phyloP scores from a whole-genome alignment of 75 land plant genomes.

The Sequoia sempervirens region DNA sequence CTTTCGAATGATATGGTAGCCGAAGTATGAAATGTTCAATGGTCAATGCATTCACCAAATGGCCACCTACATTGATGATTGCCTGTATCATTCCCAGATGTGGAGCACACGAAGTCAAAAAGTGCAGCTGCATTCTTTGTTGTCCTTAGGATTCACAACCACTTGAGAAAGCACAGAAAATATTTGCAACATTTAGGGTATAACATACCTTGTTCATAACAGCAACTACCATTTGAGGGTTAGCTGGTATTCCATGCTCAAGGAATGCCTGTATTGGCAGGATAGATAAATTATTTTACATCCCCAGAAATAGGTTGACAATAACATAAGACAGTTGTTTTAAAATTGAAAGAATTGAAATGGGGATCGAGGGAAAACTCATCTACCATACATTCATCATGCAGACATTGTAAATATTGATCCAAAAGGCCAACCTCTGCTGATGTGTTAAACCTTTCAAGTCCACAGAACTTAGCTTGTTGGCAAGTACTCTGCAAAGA shows the following conservation, averaged over 20 bases:
- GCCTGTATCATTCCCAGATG: slow-evolving; percentile 45
- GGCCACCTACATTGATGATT: slow-evolving; percentile 70
- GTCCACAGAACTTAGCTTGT: slow-evolving; percentile 60
- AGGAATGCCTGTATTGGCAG: slow-evolving; percentile 62
- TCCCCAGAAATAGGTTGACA: neutral
- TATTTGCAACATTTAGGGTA: slow-evolving; percentile 3
- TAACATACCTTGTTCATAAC: slow-evolving; percentile 67
- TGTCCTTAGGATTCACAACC: slow-evolving; percentile 7
- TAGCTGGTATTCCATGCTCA: slow-evolving; percentile 82
- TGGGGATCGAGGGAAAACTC: neutral
- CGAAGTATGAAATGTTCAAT: slow-evolving; percentile 91
- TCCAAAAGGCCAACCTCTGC: slow-evolving; percentile 94
- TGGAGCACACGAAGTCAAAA: neutral
- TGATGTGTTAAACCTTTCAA: slow-evolving; percentile 58
- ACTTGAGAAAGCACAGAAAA: neutral
- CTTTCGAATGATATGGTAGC: slow-evolving; percentile 63
- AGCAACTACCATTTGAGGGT: slow-evolving; percentile 59
- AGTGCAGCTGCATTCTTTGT: neutral
- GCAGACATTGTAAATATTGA: slow-evolving; percentile 82
- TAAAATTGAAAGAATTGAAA: neutral
- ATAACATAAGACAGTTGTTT: neutral
- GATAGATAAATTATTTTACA: neutral
- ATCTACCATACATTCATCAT: slow-evolving; percentile 78
- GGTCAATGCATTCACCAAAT: slow-evolving; percentile 70
- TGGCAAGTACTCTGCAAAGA: slow-evolving; percentile 41